A percentile compares a stretch with the other conserved stretches of the same genome.
phyloP scores from a whole-genome alignment of 2,329 filamentous ascomycete species.

The Aspergillus proliferans region DNA sequence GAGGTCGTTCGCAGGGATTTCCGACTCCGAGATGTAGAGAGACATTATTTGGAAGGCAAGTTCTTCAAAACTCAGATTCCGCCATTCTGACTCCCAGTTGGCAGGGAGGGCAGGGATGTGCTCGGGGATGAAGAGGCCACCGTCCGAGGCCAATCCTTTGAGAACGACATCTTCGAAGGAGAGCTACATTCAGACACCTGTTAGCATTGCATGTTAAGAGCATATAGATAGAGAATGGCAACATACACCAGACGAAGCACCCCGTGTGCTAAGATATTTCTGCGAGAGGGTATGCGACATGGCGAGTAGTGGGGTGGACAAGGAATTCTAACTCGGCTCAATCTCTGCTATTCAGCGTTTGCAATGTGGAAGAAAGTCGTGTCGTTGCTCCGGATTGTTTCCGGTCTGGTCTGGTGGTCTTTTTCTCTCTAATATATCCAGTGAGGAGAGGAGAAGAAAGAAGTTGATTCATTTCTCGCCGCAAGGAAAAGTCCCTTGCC shows the following conservation, averaged over 20 bases:
- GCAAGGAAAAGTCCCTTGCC: constrained; percentile 7
- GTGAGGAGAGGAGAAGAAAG: constrained; percentile 1
- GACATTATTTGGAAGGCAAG: constrained; percentile 72
- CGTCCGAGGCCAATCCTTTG: constrained; percentile 79
- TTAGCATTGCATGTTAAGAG: constrained; percentile 2
- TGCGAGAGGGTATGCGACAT: constrained; percentile 27
- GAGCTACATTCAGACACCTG: constrained; percentile 34
- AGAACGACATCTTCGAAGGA: constrained; percentile 88
- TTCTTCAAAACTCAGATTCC: constrained; percentile 19
- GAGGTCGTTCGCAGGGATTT: constrained; percentile 75
- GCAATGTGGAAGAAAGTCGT: too few relatives aligned
- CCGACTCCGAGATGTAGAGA: constrained; percentile 75
- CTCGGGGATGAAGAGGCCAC: constrained; percentile 84
- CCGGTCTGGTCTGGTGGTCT: too few relatives aligned
- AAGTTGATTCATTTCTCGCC: constrained; percentile 1
- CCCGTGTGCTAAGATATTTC: constrained; percentile 28
- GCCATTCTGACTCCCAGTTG: constrained; percentile 20
- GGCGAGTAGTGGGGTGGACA: constrained; percentile 1
- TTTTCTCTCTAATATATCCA: not conserved
- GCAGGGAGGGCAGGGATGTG: constrained; percentile 19
- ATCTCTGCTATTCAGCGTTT: too few relatives aligned
- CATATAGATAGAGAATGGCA: not conserved
- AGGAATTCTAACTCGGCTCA: not conserved
- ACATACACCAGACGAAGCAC: constrained; percentile 26
- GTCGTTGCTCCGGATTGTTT: too few relatives aligned